Evolutionary conservation across 2,329 filamentous ascomycete genomes (phyloP).

Genomic region (Chaetomiaceae sp.): DNA sequence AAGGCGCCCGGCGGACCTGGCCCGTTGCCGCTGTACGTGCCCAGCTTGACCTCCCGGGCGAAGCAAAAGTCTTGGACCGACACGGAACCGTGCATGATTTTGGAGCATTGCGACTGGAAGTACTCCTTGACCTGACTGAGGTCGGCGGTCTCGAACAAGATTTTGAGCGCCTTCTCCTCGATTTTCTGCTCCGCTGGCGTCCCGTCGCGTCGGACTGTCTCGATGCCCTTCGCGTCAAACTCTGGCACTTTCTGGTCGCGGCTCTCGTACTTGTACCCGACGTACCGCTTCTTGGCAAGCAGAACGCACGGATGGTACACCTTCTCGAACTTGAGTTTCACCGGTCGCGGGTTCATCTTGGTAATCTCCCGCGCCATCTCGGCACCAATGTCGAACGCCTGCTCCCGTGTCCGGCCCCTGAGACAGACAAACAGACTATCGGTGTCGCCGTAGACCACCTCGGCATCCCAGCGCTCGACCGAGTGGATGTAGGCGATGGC

Average conservation of each 20-base stretch:
- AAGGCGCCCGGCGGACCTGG: conserved; percentile 79
- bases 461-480: conserved; percentile 78
- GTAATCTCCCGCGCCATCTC: conserved; percentile 88
- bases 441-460: conserved; percentile 97
- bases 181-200: conserved; percentile 96
- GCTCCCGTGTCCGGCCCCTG: conserved; percentile 75
- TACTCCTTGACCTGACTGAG: conserved; percentile 83
- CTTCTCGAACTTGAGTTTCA: conserved; percentile 98
- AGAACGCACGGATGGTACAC: conserved; percentile 94
- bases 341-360: conserved; percentile 78
- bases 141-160: conserved; percentile 85
- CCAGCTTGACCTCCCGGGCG: conserved; percentile 82
- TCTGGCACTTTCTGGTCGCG: conserved; percentile 70
- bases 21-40: conserved; percentile 77
- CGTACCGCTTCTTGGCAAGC: conserved; percentile 94
- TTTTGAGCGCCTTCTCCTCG: conserved; percentile 81
- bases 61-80: conserved; percentile 96
- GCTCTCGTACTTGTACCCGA: conserved; percentile 93
- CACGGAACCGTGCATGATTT: conserved; percentile 84
- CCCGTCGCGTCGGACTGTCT: conserved; percentile 91
- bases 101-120: conserved; percentile 82
- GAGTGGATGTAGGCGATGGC: conserved; percentile 91
- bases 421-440: conserved; percentile 91
- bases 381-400: conserved; percentile 88
- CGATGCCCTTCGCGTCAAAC: conserved; percentile 97